Evolutionary conservation across 352 stramenopile genomes (phyloP), one percentile per base, ranked within the genome.

Genomic region (Globisporangium recalcitrans): DNA sequence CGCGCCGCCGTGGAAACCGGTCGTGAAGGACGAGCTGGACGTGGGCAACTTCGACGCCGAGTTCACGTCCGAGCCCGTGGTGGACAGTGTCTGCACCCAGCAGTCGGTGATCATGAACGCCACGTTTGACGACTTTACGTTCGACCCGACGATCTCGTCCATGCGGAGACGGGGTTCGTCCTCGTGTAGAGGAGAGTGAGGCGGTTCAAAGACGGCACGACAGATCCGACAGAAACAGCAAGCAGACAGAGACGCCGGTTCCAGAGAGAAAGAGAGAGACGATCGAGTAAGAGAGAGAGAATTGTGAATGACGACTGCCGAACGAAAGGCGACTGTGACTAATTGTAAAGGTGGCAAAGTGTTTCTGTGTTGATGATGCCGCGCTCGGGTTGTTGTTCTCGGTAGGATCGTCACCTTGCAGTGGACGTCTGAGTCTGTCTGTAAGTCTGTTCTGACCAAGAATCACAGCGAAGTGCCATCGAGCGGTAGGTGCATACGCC

Each of bases 21-120:
- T 79, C 7, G 80, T 93, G 40, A 72, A 77, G 29, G 73, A 85
- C 61, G 84, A 93, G 64, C 65, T 87, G 47, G 84, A 93, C 56
- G 81, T 91, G 55, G 75, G 77, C 51, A 93, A 93, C 67, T 91
- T 93, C 52, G 80, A 88, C 58, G 68, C 71, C 29, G 76, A 90
- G 68, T 93, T 90, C 63, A 93, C 81, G 47, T 83, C 73, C 32
- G 78, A 90, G 63, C 76, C 78, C 0, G 82, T 86, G n/a, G 76
- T 91, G 13, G 82, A 91, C 58, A 90, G 78, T 47, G 79, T 90
- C 49, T 84, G 75, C 62, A 89, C 80, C 24, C 75, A 82, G 32
- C 80, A 90, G 63, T 90, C 78, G 16, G 71, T 44, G 36, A 21
- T 78, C 16, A 67, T 90, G 21, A 87, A 70, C 56, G 70, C 67